Base-by-base conservation (phyloP, 106 monocot species). In the Dioscorea dumetorum region DNA sequence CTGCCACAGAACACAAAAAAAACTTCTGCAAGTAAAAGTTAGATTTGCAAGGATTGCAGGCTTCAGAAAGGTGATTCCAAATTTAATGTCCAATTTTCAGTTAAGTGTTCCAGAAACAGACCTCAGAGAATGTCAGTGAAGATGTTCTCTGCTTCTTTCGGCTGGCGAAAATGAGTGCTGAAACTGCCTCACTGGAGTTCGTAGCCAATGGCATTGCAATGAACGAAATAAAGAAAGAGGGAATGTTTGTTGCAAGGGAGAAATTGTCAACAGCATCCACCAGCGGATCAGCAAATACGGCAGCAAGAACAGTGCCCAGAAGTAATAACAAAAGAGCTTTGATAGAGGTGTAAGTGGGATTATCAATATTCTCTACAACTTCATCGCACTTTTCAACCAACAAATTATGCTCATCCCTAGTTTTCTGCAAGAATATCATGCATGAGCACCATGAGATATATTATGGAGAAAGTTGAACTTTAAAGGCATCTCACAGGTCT, bases 71-170 rank as follows among this genome's bases (percentile, higher is more conserved):
- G 41, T 41, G 6, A 6, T 41, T 41, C 41, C 10, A 41, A 41
- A 41, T 41, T 41, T 41, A 41, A 41, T 8, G 6, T 41, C 41
- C 41, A 41, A 41, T 41, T 41, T 41, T 41, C 41, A 41, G 6
- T 41, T 6, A 41, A 41, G 41, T 10, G 58, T 3, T 31, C 8
- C 14, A 77, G 67, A 33, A 59, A 69, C 57, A 69, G 58, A 90
- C 89, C 89, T 90, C 89, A 61, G 89, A 90, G 62, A 90, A 90
- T 72, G 89, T 90, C 23, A 90, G 72, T 32, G 89, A 90, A 34
- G 77, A 71, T 62, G 80, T 90, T 49, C 82, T 82, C 66, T 80
- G 76, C 80, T 82, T 90, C 70, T 90, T 90, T 56, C 85, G 70
- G 67, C 80, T 73, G n/a, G 85, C 82, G 68, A 90, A 90, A 62